Base-by-base conservation (phyloP, 2,329 filamentous ascomycete species). In the Coleophoma crateriformis region DNA sequence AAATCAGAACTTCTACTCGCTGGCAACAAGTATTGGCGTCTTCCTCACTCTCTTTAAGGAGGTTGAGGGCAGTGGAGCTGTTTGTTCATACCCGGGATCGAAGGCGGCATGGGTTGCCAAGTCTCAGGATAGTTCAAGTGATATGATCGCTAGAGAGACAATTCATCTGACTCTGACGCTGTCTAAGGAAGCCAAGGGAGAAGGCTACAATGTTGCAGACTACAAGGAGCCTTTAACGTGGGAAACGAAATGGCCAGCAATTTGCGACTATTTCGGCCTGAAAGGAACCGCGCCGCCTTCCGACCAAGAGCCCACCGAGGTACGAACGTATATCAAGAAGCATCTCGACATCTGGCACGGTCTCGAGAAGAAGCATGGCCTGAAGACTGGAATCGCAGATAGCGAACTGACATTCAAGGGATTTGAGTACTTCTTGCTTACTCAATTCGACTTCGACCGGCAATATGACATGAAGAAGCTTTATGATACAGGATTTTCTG, bases 261-360 rank as follows among this genome's bases (percentile, higher is more conserved):
- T 74, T 34, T 71, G 68, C 54, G 64, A 68, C 2, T 74, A 72
- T 54, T 74, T 75, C 60, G 68, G 70, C 6, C 59, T 75, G 39
- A 68, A 69, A 55, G 71, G 71, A 1, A 67, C 65, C 4, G 53
- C 53, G 2, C 64, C 66, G 10, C 19, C 41, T 37, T n/a, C 46
- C 56, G 7, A 52, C 55, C 46, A 58, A 60, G 50, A 62, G 54
- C 46, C 57, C 4, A 55, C 61, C 17, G 65, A 69, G 52, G 59
- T 68, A n/a, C 58, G 64, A 22, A 51, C 57, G 17, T 69, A 66
- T 52, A 64, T 70, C 48, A 58, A 60, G 38, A 59, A 63, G n/a
- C 59, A 69, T 54, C 40, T 62, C 7, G 56, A 48, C 7, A 48
- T 47, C 34, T 69, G 67, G 67, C 52, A 62, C 45, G 46, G 54